Evolutionary conservation across 148 eudicot species (phyloP).

Genomic region (Rhododendron griersonianum): DNA sequence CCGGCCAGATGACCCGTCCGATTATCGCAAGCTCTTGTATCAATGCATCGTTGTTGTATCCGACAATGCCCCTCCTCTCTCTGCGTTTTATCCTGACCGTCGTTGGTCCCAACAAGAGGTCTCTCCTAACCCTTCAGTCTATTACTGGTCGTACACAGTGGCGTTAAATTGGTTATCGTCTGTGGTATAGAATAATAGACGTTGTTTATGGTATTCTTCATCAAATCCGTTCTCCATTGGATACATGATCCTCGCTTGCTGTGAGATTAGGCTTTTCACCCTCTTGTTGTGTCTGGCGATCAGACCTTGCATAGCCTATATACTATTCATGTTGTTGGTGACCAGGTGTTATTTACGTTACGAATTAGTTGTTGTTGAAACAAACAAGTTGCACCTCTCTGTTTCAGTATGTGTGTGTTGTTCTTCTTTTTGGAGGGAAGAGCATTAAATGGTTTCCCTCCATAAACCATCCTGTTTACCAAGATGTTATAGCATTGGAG

Average conservation of each 20-base stretch:
- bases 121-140: not conserved
- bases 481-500: too few species aligned
- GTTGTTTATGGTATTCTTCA: not conserved
- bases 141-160: not conserved
- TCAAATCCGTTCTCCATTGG: not conserved
- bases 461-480: not conserved
- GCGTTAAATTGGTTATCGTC: not conserved
- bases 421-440: not conserved
- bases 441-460: not conserved
- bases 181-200: not conserved
- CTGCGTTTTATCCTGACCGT: conserved; percentile 15
- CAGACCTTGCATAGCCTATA: not conserved
- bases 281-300: not conserved
- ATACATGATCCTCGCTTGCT: not conserved
- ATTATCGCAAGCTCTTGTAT: conserved; percentile 46
- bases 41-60: conserved; percentile 60
- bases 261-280: not conserved
- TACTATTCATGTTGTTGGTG: not conserved
- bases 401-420: not conserved
- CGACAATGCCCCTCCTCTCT: conserved; percentile 44
- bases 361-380: not conserved
- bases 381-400: not conserved
- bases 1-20: conserved; percentile 41
- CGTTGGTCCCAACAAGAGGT: conserved; percentile 68
- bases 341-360: not conserved